These are phyloP conservation scores for Fusarium poae DNA, from an alignment of 2,329 filamentous ascomycete species.

Conservation along the genomic window DNA sequence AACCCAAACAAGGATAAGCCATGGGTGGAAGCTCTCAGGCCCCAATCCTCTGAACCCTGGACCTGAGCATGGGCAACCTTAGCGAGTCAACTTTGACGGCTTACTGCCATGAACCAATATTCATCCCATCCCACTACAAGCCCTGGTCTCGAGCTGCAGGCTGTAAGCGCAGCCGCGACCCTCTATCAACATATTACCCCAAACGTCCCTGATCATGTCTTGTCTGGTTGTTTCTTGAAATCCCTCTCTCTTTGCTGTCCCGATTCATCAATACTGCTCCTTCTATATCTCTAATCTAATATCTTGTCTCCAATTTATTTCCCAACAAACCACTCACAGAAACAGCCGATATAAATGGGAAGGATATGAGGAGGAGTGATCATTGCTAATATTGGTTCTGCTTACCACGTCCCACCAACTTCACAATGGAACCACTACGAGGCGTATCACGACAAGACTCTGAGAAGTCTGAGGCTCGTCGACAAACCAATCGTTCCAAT, in stretches of 20 bases:
- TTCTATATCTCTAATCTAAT: slow-evolving; percentile 5
- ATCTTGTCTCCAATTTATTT: neutral
- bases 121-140: slow-evolving; percentile 14
- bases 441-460: slow-evolving; percentile 35
- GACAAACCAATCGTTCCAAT: slow-evolving; percentile 31
- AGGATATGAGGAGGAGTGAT: slow-evolving; percentile 30
- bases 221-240: slow-evolving; percentile 2
- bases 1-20: slow-evolving; percentile 28
- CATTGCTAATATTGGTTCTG: slow-evolving; percentile 27
- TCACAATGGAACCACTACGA: slow-evolving; percentile 44
- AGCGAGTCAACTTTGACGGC: slow-evolving; percentile 37
- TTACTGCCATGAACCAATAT: slow-evolving; percentile 17
- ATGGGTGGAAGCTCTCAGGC: slow-evolving; percentile 5
- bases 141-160: slow-evolving; percentile 19
- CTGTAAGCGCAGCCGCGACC: slow-evolving; percentile 27
- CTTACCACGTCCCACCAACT: slow-evolving; percentile 23
- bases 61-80: slow-evolving; percentile 13
- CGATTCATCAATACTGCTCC: slow-evolving; percentile 26
- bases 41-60: slow-evolving; percentile 23
- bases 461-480: slow-evolving; percentile 43
- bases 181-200: slow-evolving; percentile 16
- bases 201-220: slow-evolving; percentile 20
- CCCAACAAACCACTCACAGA: neutral
- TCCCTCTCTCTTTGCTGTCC: neutral
- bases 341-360: slow-evolving; percentile 2